These are phyloP conservation scores for Candida sphagnicola DNA, from an alignment of 805 yeast genomes.

Conservation along the genomic window DNA sequence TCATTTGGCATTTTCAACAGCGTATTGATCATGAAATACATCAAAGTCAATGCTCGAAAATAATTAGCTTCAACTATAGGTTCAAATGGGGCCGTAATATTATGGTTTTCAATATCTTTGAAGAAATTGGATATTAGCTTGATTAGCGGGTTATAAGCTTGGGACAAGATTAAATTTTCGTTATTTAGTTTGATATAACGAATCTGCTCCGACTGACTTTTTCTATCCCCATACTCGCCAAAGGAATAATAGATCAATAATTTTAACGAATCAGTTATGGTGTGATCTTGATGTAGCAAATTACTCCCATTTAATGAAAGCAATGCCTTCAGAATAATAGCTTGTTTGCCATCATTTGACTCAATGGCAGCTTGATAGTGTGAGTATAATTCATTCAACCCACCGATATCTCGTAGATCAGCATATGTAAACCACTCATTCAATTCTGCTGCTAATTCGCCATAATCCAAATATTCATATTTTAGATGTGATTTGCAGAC, in stretches of 20 bases:
- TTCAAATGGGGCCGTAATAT: conserved; percentile 1
- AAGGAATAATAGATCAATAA: conserved; percentile 20
- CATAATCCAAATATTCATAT: conserved; percentile 26
- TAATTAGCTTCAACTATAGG: conserved; percentile 11
- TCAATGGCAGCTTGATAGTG: neutral
- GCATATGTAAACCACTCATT: conserved; percentile 36
- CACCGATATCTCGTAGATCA: conserved; percentile 24
- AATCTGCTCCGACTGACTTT: conserved; percentile 8
- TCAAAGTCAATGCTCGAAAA: conserved; percentile 29
- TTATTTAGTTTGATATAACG: conserved; percentile 11
- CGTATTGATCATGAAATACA: conserved; percentile 29
- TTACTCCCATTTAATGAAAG: no score
- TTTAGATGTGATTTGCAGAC: conserved; percentile 27
- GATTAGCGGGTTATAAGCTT: conserved; percentile 6
- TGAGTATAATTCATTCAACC: conserved; percentile 10
- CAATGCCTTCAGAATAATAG: neutral
- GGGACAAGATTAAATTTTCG: conserved; percentile 5
- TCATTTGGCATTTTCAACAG: conserved; percentile 11
- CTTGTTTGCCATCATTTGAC: neutral
- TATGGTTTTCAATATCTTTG: neutral
- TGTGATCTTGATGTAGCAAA: neutral
- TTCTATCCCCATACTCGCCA: conserved; percentile 18
- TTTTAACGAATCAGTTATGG: conserved; percentile 7
- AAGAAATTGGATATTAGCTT: conserved; percentile 5
- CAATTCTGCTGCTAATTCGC: conserved; percentile 23